phyloP scores from a whole-genome alignment of 345 rosid genomes.

The Melaleuca quinquenervia region DNA sequence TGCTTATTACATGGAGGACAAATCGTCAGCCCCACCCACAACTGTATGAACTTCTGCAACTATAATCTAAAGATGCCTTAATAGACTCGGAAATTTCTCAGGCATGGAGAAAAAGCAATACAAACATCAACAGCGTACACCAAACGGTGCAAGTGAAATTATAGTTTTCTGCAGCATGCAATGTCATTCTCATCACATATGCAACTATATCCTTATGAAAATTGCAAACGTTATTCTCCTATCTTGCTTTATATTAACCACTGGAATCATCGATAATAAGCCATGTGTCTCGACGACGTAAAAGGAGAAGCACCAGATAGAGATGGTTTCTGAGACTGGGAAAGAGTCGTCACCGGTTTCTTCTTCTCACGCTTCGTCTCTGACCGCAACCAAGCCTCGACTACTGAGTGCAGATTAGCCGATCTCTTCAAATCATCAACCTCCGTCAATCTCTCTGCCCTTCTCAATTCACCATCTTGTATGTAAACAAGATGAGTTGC shows the following conservation, averaged over 20 bases:
- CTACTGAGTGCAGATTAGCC: conserved; percentile 68
- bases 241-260: background rate
- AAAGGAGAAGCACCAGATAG: conserved; percentile 54
- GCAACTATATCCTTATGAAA: background rate
- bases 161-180: background rate
- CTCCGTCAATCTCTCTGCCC: conserved; percentile 40
- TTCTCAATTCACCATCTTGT: conserved; percentile 69
- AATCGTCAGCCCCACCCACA: background rate
- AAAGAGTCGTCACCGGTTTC: conserved; percentile 17
- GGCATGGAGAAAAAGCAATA: background rate
- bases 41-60: background rate
- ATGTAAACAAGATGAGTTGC: conserved; percentile 81
- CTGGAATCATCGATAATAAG: conserved; percentile 62
- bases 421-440: conserved; percentile 51
- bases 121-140: background rate
- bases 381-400: conserved; percentile 77
- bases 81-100: background rate
- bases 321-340: conserved; percentile 35
- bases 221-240: background rate
- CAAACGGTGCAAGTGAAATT: background rate
- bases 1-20: background rate
- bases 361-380: conserved; percentile 59
- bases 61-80: background rate
- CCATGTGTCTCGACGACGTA: conserved; percentile 79
- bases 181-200: background rate